A percentile compares a stretch with the other conserved stretches of the same genome.
Evolutionary conservation across 2,329 filamentous ascomycete species (phyloP).

Genomic region (Endothia cerciana): DNA sequence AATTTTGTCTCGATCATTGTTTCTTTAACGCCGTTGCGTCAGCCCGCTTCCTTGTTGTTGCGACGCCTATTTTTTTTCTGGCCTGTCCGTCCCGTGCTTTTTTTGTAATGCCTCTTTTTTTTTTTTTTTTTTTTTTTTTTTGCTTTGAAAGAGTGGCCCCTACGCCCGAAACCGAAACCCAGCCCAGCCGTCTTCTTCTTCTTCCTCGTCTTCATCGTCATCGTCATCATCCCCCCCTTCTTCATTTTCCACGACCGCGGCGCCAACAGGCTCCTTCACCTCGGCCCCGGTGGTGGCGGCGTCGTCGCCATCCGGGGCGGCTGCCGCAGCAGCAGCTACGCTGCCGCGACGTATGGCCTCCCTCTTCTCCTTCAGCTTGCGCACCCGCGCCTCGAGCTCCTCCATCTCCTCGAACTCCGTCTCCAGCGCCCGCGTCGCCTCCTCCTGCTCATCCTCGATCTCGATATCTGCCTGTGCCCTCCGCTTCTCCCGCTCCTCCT

Average conservation of each 20-base stretch:
- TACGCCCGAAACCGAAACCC: slow-evolving; percentile 56
- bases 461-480: slow-evolving; percentile 60
- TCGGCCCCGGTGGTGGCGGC: slow-evolving; percentile 6
- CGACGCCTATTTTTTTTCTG: neutral
- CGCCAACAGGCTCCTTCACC: slow-evolving; percentile 14
- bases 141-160: neutral
- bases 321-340: slow-evolving; percentile 26
- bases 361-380: slow-evolving; percentile 69
- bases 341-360: slow-evolving; percentile 63
- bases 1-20: slow-evolving; percentile 7
- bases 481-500: slow-evolving; percentile 54
- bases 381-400: slow-evolving; percentile 72
- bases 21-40: slow-evolving; percentile 11
- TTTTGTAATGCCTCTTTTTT: slow-evolving; percentile 3
- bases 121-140: no score
- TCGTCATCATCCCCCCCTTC: slow-evolving; percentile 40
- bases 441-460: slow-evolving; percentile 71
- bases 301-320: slow-evolving; percentile 4
- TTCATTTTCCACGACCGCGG: slow-evolving; percentile 29
- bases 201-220: slow-evolving; percentile 49
- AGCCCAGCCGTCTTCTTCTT: slow-evolving; percentile 61
- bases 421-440: slow-evolving; percentile 73
- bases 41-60: neutral
- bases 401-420: slow-evolving; percentile 85
- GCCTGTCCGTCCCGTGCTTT: neutral